Evolutionary conservation across 768 basidiomycete species (phyloP).

Genomic region (Gloeostereum incarnatum): DNA sequence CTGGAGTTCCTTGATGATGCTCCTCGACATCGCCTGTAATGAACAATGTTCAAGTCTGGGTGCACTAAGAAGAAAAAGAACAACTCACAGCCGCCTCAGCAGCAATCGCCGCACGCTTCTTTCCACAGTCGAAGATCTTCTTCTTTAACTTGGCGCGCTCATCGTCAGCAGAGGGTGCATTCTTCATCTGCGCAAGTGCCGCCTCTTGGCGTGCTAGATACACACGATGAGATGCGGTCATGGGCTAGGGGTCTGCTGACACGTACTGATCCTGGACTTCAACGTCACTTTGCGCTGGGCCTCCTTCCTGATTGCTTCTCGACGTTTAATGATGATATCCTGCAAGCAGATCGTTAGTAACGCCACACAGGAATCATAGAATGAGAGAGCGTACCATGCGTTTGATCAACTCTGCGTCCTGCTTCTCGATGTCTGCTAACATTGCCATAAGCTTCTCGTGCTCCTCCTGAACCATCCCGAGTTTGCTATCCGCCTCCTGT

Average conservation of each 20-base stretch:
- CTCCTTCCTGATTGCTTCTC: slow-evolving; percentile 20
- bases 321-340: slow-evolving; percentile 26
- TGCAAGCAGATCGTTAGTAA: slow-evolving; percentile 9
- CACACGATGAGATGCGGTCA: neutral
- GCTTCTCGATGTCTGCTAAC: slow-evolving; percentile 17
- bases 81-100: slow-evolving; percentile 48
- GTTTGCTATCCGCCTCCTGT: slow-evolving; percentile 29
- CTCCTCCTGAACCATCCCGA: slow-evolving; percentile 30
- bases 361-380: neutral
- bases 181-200: slow-evolving; percentile 27
- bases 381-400: slow-evolving; percentile 16
- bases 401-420: slow-evolving; percentile 18
- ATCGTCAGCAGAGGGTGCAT: slow-evolving; percentile 38
- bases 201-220: slow-evolving; percentile 21
- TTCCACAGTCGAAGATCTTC: slow-evolving; percentile 34
- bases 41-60: neutral
- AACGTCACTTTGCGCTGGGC: slow-evolving; percentile 20
- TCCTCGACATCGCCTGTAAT: slow-evolving; percentile 40
- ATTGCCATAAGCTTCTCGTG: slow-evolving; percentile 27
- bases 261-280: slow-evolving; percentile 32
- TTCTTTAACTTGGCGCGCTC: slow-evolving; percentile 33
- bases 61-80: neutral
- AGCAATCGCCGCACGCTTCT: slow-evolving; percentile 41
- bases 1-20: slow-evolving; percentile 47
- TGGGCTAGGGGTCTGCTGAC: neutral